Base-by-base conservation (phyloP, 2,329 filamentous ascomycete species). In the Venturia oleaginea region DNA sequence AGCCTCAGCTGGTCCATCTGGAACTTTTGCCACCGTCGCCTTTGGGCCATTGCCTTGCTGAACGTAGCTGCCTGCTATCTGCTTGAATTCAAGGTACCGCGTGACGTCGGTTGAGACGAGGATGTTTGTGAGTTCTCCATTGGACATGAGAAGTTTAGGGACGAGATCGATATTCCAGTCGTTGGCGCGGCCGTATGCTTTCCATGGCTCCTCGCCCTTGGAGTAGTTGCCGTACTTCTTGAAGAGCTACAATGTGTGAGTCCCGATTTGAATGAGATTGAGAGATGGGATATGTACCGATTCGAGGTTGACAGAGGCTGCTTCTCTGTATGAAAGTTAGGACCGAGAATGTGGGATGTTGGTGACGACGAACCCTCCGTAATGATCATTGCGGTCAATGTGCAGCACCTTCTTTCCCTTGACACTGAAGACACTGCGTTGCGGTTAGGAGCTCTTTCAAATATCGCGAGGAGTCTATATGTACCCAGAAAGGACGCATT, bases 151-250 rank as follows among this genome's bases (percentile, higher is more conserved):
- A 73, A 99, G 88, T 84, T 99, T 99, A 70, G 94, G 93, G 60
- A 99, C 92, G 67, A 99, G 85, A 76, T 99, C 95, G 78, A 99
- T 95, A 83, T 97, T 97, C 94, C 94, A 99, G 84, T 97, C 93
- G 80, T 97, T 97, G 76, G 87, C 83, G 66, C 94, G 89, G 72
- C 93, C 93, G 77, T 97, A 97, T 79, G 96, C 92, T 83, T 95
- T 93, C 94, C 94, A 97, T 69, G 93, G 92, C 82, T 97, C 90
- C 74, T 92, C 88, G 71, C 89, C 90, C 67, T 83, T 76, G 66
- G 80, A 76, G 75, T 86, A 90, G 82, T 94, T 94, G 76, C 91
- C 90, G 77, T 96, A 95, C 78, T 92, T 95, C 82, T 94, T 96
- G 85, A 96, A 97, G 72, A 99, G 89, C 91, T 95, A 69, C 46